Base-by-base conservation (phyloP, 2,329 filamentous ascomycete genomes). In the Aspergillus sp. region DNA sequence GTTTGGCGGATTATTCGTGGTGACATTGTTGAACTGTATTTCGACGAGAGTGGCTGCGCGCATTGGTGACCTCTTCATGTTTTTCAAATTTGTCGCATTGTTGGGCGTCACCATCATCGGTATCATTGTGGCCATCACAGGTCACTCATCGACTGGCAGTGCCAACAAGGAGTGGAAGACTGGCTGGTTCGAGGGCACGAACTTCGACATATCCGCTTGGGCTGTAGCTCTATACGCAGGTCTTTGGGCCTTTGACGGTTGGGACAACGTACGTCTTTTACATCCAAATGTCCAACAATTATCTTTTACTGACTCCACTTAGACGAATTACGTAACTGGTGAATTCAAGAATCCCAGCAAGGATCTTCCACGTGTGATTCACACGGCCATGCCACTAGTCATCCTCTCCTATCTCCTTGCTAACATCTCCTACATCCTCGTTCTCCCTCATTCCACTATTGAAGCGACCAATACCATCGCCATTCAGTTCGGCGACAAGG, bases 301-400 rank as follows among this genome's bases (percentile, higher is more conserved):
- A 2, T 32, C 17, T 17, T 43, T 38, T 48, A 43, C 59, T 55
- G 45, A 50, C 23, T 1, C 8, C 17, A 10, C 25, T 2, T 49
- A 95, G 91, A 96, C 94, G 64, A 99, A 97, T 78, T 99, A 97
- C 72, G 95, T 99, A 6, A 92, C 96, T 0, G 95, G 93, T 69
- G 95, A 99, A 78, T 98, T 99, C 80, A 90, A 92, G 70, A 93
- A 97, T 72, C 92, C 95, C 0, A 85, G 86, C 51, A 88, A 92
- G 64, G 95, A 99, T 74, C 87, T 99, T 9, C 95, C 95, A 0
- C 88, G 92, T 21, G 93, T 97, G 25, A 97, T 99, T 59, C 95
- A 99, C 78, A 97, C 94, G 0, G 93, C 94, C 13, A 95, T 99
- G 85, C 93, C 95, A 2, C 81, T 97, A 48, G 94, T 99, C 60